Percentiles rank a stretch among this genome's conserved stretches.
Conservation (phyloP, 1,284 basidiomycete species). For the Vanrija sp. region DNA sequence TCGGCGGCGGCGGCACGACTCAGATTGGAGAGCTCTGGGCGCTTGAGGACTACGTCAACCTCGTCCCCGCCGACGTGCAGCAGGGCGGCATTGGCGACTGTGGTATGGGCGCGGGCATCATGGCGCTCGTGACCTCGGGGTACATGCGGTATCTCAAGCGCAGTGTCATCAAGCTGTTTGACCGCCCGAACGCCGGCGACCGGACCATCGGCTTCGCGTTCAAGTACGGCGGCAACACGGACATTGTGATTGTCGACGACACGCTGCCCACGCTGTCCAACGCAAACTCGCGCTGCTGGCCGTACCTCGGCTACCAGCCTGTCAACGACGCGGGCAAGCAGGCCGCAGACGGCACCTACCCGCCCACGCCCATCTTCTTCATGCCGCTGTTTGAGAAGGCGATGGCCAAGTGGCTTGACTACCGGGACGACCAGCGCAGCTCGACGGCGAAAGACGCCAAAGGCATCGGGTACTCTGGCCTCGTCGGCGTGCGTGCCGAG, state of each 20-base stretch:
- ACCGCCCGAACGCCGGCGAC: not conserved
- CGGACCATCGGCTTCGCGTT: not conserved
- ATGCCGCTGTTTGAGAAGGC: slow-evolving; percentile 15
- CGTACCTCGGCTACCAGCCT: slow-evolving; percentile 6
- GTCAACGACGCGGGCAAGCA: slow-evolving; percentile 1
- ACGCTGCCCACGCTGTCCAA: slow-evolving; percentile 1
- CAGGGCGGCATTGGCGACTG: slow-evolving; percentile 15
- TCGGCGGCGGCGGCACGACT: too few relatives aligned
- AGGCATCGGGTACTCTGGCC: slow-evolving; percentile 5
- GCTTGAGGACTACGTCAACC: slow-evolving; percentile 5
- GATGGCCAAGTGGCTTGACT: slow-evolving; percentile 9
- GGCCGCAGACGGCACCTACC: not conserved
- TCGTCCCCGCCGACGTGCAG: slow-evolving; percentile 5
- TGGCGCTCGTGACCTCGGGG: not conserved
- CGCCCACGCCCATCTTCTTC: slow-evolving; percentile 3
- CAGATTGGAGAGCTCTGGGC: slow-evolving; percentile 5
- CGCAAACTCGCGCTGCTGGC: not conserved
- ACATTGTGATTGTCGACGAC: slow-evolving; percentile 10
- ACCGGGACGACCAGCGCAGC: not conserved
- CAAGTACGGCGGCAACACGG: not conserved
- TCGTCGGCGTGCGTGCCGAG: not conserved
- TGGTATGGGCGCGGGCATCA: slow-evolving; percentile 10
- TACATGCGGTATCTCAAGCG: slow-evolving; percentile 2
- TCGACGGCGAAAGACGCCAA: not conserved
- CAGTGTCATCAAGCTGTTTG: not conserved